Base-by-base conservation (phyloP, 1,284 basidiomycete species). In the Ganoderma boninense region DNA sequence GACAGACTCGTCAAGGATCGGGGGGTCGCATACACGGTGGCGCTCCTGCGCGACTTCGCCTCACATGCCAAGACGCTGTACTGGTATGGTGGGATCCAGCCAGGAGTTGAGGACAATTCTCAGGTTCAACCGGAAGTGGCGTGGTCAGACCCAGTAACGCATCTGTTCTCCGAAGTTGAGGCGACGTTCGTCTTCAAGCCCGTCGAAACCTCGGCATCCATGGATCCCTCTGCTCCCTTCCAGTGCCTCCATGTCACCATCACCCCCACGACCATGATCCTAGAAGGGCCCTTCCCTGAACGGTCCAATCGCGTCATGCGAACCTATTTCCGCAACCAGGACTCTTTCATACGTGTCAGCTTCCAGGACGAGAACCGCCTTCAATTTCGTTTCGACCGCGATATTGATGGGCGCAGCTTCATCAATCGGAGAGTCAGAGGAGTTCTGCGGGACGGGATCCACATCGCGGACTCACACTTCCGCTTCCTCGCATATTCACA, bases 241-340 rank as follows among this genome's bases (percentile, higher is more conserved):
- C 79, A 88, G 29, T 85, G 88, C 62, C 79, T 87, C 42, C 89
- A 90, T 73, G 85, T 89, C 62, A 83, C 79, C 7, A 80, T 92
- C 60, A 90, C 91, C 0, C 92, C 92, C 0, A 91, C 90, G 0
- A 82, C 84, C 0, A 84, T 89, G 73, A 76, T 80, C 59, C 81
- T 92, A 32, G 86, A 87, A 59, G 92, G 93, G 0, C 91, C 91
- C 3, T 86, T 85, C 70, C 85, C 84, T 1, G 91, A 93, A 73
- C 87, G 88, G 26, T 90, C 90, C 0, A 94, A 93, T 73, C 82
- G 91, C 16, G 86, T 93, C 32, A 85, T 91, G 65, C 84, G 89
- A 20, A 78, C 75, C 20, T 90, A 87, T 73, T 77, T 80, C 1
- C 77, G 83, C 44, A 77, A 89, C 67, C 85, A 88, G 49, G 84